A percentile compares a stretch with the other conserved stretches of the same genome.
phyloP scores from a whole-genome alignment of 179 eudicot species.

The Silene coronaria region DNA sequence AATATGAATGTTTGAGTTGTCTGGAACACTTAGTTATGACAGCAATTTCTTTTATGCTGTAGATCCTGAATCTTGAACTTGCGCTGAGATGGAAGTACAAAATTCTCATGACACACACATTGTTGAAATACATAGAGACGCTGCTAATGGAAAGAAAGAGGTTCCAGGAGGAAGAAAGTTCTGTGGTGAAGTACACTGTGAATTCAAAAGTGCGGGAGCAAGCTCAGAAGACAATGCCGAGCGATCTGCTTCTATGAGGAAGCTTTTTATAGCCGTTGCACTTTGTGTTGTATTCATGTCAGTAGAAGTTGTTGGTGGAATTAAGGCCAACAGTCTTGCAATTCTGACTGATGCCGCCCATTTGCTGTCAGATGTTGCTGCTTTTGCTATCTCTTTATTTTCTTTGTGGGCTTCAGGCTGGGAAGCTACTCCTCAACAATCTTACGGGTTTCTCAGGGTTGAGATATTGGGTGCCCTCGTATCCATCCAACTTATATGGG shows the following conservation, averaged over 20 bases:
- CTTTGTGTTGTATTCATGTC: slow-evolving; percentile 72
- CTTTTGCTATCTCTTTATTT: slow-evolving; percentile 81
- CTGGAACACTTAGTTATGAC: neutral
- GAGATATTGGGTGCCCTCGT: slow-evolving; percentile 84
- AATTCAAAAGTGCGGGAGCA: slow-evolving; percentile 56
- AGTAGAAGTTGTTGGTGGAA: slow-evolving; percentile 75
- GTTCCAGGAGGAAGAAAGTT: slow-evolving; percentile 37
- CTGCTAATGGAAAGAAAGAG: slow-evolving; percentile 21
- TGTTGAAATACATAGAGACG: slow-evolving; percentile 45
- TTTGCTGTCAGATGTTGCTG: slow-evolving; percentile 84
- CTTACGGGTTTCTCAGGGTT: slow-evolving; percentile 76
- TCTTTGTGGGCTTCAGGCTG: slow-evolving; percentile 91
- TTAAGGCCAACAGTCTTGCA: slow-evolving; percentile 83
- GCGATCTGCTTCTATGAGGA: slow-evolving; percentile 70
- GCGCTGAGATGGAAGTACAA: slow-evolving; percentile 50
- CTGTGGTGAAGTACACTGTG: slow-evolving; percentile 66
- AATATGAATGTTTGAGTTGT: neutral
- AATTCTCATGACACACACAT: slow-evolving; percentile 32
- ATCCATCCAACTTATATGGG: slow-evolving; percentile 90
- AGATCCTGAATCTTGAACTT: slow-evolving; percentile 2
- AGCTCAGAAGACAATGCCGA: slow-evolving; percentile 56
- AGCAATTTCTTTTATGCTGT: neutral
- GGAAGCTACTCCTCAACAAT: slow-evolving; percentile 88
- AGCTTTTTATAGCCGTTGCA: slow-evolving; percentile 55
- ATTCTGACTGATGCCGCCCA: slow-evolving; percentile 91